Evolutionary conservation across 2,329 filamentous ascomycete species (phyloP), one percentile per base, ranked within the genome.

Genomic region (Waltergamsia citrina): DNA sequence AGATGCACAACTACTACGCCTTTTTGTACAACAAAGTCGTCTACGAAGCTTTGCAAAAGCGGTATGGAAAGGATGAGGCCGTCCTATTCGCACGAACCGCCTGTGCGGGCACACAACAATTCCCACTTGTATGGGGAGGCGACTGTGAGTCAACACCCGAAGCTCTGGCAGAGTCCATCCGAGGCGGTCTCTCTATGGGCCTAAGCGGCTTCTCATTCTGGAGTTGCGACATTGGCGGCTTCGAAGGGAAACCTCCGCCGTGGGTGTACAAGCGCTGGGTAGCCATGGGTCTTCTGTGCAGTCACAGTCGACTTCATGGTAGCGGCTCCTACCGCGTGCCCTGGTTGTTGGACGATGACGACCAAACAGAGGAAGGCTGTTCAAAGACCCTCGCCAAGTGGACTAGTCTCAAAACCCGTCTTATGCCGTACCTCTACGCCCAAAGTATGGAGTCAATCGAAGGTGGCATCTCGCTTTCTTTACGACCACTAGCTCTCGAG

Each of bases 1-100:
- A 71, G 45, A 85, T 85, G 80, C 81, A 85, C 59, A 85, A 85
- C 55, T 85, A 74, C 59, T 85, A 85, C 52, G 68, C 81, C n/a
- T 79, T 81, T 48, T 56, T 78, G 4, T 85, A 82, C 61, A 85
- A 85, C 64, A 72, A 76, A 43, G 54, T 74, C 36, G 79, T 84
- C 7, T 84, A 81, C 49, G 71, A 81, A 46, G 68, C 77, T 2
- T 63, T 85, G 10, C 69, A 76, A 48, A 59, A 60, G 37, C 60
- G 67, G n/a, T 63, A 60, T 43, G 68, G 58, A 41, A 57, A 44
- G 46, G 65, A 51, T 46, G 69, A 77, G 40, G 72, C 81, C 26
- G 67, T 85, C 2, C 56, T 71, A 10, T 85, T 84, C 48, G 79
- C 81, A 2, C 69, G 81, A 18, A 65, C 74, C 25, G 78, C 80